These are phyloP conservation scores for Acanthamoeba pearcei DNA, from an alignment of 208 protist genomes.

Conservation along the genomic window DNA sequence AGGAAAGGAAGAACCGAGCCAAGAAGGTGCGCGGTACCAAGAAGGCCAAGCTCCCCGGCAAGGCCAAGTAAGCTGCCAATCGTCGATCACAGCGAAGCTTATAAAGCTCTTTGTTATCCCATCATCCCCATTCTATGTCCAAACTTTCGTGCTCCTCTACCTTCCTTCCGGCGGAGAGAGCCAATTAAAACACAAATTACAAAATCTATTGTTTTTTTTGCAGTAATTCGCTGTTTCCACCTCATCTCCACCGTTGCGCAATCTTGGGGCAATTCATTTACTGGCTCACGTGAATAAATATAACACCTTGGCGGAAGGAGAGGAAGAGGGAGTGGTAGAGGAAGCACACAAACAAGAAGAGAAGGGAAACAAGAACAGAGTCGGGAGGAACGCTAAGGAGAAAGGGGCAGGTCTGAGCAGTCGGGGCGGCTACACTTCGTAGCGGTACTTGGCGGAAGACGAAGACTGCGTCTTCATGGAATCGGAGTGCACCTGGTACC, in stretches of 20 bases:
- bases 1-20: slow-evolving; percentile 99
- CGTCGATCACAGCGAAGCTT: slow-evolving; percentile 1
- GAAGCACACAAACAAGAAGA: no score
- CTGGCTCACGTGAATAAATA: slow-evolving; percentile 41
- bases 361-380: background rate
- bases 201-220: background rate
- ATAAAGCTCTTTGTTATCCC: slow-evolving; percentile 25
- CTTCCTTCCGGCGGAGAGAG: background rate
- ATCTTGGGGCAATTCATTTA: background rate
- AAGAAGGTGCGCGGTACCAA: slow-evolving; percentile 98
- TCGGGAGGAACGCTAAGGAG: background rate
- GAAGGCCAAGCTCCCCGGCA: slow-evolving; percentile 92
- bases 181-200: slow-evolving; percentile 11
- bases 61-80: slow-evolving; percentile 57
- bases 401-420: background rate
- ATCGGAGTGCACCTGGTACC: slow-evolving; percentile 74
- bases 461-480: slow-evolving; percentile 68
- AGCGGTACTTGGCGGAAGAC: slow-evolving; percentile 65
- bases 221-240: no score
- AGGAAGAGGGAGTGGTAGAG: background rate
- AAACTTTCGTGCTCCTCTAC: background rate
- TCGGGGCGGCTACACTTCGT: slow-evolving; percentile 71
- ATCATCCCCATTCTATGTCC: background rate
- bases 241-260: no score
- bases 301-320: slow-evolving; percentile 17